Conservation (phyloP, 371 early-diverging fungal species). For the Apophysomyces trapeziformis region DNA sequence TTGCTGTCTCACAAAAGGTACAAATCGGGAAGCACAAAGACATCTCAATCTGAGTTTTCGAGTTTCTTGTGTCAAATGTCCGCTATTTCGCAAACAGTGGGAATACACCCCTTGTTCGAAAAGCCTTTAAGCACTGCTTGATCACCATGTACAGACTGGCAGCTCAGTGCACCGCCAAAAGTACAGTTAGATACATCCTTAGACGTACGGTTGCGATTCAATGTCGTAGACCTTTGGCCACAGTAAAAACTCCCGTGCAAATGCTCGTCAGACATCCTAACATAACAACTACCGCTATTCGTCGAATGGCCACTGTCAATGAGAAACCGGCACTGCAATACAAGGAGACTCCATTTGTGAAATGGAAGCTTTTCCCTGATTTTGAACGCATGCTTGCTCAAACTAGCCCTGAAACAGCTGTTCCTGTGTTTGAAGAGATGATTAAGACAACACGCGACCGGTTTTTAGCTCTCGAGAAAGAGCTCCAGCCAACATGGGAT, state of each 20-base stretch:
- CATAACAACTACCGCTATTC: neutral
- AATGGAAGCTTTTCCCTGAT: conserved; percentile 63
- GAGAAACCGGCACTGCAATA: neutral
- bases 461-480: conserved; percentile 53
- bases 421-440: conserved; percentile 57
- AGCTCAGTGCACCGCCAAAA: neutral
- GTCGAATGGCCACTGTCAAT: conserved; percentile 17
- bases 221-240: neutral
- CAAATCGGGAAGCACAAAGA: too few relatives aligned
- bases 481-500: conserved; percentile 66
- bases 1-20: too few relatives aligned
- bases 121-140: neutral
- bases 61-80: too few relatives aligned
- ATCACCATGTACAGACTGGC: conserved; percentile 1
- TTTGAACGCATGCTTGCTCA: conserved; percentile 48
- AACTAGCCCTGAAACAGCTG: conserved; percentile 51
- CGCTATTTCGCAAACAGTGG: neutral
- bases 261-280: neutral
- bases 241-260: neutral
- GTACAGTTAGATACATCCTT: neutral
- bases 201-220: conserved; percentile 1
- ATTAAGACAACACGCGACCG: conserved; percentile 46
- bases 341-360: conserved; percentile 43
- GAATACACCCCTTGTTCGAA: neutral
- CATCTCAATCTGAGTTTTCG: too few relatives aligned